Percentiles rank a stretch among this genome's conserved stretches.
phyloP scores from a whole-genome alignment of 2,329 filamentous ascomycete species.

The Fusarium cyanostomum region DNA sequence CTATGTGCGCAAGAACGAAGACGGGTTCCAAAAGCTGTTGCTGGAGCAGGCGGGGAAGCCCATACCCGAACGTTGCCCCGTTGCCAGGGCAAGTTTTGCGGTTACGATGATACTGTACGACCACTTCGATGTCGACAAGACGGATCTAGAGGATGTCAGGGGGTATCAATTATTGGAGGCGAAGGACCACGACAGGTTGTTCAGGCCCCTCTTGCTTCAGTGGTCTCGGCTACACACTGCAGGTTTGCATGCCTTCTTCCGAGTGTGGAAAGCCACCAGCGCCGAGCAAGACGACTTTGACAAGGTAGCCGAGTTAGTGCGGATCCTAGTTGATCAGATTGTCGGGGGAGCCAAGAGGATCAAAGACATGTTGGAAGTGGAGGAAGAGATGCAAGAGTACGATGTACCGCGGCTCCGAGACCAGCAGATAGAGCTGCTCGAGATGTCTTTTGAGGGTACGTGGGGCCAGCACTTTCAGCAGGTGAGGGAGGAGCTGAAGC shows the following conservation, averaged over 20 bases:
- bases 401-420: slow-evolving; percentile 81
- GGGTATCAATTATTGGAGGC: slow-evolving; percentile 78
- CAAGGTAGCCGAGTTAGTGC: slow-evolving; percentile 90
- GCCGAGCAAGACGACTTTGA: slow-evolving; percentile 89
- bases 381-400: slow-evolving; percentile 87
- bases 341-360: slow-evolving; percentile 83
- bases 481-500: slow-evolving; percentile 89
- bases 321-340: slow-evolving; percentile 89
- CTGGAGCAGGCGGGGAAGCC: slow-evolving; percentile 86
- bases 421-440: slow-evolving; percentile 92
- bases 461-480: slow-evolving; percentile 92
- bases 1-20: slow-evolving; percentile 90
- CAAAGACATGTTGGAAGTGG: slow-evolving; percentile 85
- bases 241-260: slow-evolving; percentile 85
- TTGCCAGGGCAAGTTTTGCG: slow-evolving; percentile 86
- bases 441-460: slow-evolving; percentile 90
- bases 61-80: slow-evolving; percentile 78
- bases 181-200: slow-evolving; percentile 84
- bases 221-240: slow-evolving; percentile 93
- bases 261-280: slow-evolving; percentile 90
- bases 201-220: slow-evolving; percentile 87
- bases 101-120: slow-evolving; percentile 91
- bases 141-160: slow-evolving; percentile 80
- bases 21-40: slow-evolving; percentile 90
- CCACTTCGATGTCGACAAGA: slow-evolving; percentile 92